Evolutionary conservation across 2,329 filamentous ascomycete species (phyloP).

Genomic region (Sclerotiophoma versabilis): DNA sequence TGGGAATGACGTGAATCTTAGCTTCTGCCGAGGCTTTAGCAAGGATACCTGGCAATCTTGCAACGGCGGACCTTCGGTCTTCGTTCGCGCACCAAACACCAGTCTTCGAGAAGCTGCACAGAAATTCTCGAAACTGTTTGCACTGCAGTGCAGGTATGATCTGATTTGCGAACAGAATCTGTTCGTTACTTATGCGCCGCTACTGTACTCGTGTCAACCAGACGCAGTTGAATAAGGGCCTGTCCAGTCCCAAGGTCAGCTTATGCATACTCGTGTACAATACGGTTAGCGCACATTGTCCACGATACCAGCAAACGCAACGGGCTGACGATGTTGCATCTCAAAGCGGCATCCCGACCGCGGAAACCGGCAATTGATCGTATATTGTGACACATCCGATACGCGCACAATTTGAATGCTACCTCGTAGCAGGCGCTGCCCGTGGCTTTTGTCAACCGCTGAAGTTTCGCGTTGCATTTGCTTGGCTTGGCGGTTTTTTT

Average conservation of each 20-base stretch:
- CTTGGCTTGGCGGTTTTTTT: constrained; percentile 22
- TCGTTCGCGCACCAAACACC: constrained; percentile 10
- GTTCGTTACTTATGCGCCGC: not conserved
- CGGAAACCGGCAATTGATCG: constrained; percentile 28
- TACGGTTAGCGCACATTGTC: constrained; percentile 10
- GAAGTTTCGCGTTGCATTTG: constrained; percentile 25
- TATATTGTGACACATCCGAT: constrained; percentile 35
- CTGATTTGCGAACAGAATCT: not conserved
- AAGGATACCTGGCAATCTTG: not conserved
- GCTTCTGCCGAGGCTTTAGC: not conserved
- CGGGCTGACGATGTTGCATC: constrained; percentile 27
- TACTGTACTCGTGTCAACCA: not conserved
- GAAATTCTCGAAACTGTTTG: constrained; percentile 6
- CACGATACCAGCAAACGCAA: constrained; percentile 17
- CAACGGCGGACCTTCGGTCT: constrained; percentile 16
- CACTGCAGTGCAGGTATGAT: not conserved
- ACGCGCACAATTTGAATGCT: constrained; percentile 12
- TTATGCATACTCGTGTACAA: constrained; percentile 17
- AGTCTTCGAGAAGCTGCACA: constrained; percentile 11
- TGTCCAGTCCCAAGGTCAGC: constrained; percentile 7
- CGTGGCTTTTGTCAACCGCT: constrained; percentile 8
- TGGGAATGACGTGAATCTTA: constrained; percentile 15
- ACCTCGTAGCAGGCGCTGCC: constrained; percentile 1
- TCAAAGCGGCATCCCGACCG: constrained; percentile 38
- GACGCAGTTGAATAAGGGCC: constrained; percentile 2